Base-by-base conservation (phyloP, 805 yeast genomes). In the Candida rishiriensis region DNA sequence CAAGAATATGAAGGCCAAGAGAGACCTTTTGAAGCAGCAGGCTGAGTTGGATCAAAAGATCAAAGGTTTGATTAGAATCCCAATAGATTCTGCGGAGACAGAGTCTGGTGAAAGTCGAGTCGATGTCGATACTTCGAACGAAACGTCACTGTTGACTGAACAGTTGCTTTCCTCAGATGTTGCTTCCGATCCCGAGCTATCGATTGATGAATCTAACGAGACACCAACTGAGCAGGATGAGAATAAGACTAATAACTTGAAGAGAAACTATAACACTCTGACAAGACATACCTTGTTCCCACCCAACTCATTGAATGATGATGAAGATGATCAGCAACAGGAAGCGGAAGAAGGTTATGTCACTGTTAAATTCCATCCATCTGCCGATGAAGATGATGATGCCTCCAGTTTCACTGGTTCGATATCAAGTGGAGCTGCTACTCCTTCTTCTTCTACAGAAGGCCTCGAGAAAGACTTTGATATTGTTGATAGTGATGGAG, bases 191-290 rank as follows among this genome's bases (percentile, higher is more conserved):
- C 36, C 39, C 13, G 36, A 42, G 35, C 29, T 34, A 17, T 10
- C 12, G 8, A 3, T 13, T 3, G 12, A 11, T n/a, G n/a, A n/a
- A n/a, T n/a, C n/a, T n/a, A n/a, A n/a, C n/a, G n/a, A n/a, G n/a
- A n/a, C n/a, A n/a, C n/a, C n/a, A 14, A 28, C 39, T 13, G 15
- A 29, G 11, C 40, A 31, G 15, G 3, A 34, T 11, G 13, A 21
- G 30, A 16, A 39, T 31, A 39, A 43, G 28, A 13, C 17, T 4
- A 33, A 18, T 30, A 29, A 36, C 26, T 33, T 49, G 9, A 44
- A 59, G 39, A 57, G 52, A 34, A 62, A 62, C 41, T 62, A 62
- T 34, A 50, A 52, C 26, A 62, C 66, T 1, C 39, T 44, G 16
- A 45, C 42, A 8, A 52, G 66, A 36, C 56, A 50, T 38, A 56